These are phyloP conservation scores for Podospora australis DNA, from an alignment of 495 filamentous ascomycete genomes.

Conservation along the genomic window DNA sequence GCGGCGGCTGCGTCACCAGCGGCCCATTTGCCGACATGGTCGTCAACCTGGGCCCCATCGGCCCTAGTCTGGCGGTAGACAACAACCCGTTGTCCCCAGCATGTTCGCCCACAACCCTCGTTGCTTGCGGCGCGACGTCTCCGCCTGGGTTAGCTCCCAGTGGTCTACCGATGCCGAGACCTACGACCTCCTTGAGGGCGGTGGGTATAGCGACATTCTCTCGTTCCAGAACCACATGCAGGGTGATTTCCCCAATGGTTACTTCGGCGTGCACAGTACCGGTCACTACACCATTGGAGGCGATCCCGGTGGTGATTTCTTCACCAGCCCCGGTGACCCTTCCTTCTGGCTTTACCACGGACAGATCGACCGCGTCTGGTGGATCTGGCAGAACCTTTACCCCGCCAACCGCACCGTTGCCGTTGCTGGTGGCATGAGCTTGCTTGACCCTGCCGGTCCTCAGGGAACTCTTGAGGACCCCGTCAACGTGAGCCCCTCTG, in stretches of 20 bases:
- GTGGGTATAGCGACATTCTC: constrained; percentile 37
- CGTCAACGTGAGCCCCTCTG: constrained; percentile 22
- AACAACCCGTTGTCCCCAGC: neutral
- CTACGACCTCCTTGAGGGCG: constrained; percentile 24
- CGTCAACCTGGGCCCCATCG: constrained; percentile 50
- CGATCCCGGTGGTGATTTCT: constrained; percentile 52
- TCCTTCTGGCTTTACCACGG: constrained; percentile 62
- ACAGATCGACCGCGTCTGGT: constrained; percentile 59
- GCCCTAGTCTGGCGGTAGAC: constrained; percentile 11
- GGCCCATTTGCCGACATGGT: constrained; percentile 49
- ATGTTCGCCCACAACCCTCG: constrained; percentile 46
- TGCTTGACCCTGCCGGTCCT: constrained; percentile 10
- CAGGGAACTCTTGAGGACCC: constrained; percentile 20
- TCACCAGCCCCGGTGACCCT: constrained; percentile 54
- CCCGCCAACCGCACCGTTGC: constrained; percentile 18
- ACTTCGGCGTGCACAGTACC: constrained; percentile 54
- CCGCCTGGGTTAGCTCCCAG: constrained; percentile 33
- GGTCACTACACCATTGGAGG: constrained; percentile 59
- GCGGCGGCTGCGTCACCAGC: constrained; percentile 55
- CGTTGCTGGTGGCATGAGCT: neutral
- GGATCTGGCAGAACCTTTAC: constrained; percentile 57
- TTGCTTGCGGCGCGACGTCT: constrained; percentile 59
- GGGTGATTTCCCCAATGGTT: constrained; percentile 40
- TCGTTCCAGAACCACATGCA: constrained; percentile 48
- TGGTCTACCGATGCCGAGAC: constrained; percentile 41